Percentiles rank a stretch among this genome's conserved stretches.
These are phyloP conservation scores for Bromus sterilis DNA, from an alignment of 176 grass and related monocot species.

Conservation along the genomic window DNA sequence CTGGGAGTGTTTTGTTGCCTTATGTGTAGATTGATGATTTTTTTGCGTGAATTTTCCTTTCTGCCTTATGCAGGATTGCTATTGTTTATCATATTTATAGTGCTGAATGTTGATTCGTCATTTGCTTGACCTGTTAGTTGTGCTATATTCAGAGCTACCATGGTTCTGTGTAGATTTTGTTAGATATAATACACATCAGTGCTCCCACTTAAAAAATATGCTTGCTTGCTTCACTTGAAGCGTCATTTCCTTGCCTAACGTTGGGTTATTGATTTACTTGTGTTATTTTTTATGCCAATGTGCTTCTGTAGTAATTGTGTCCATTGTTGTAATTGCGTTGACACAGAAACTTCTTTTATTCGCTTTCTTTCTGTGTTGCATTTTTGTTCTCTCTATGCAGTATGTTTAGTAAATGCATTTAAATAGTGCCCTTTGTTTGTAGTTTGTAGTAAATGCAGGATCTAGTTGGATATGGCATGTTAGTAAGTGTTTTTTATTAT, in stretches of 20 bases:
- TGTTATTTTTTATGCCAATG: conserved; percentile 1
- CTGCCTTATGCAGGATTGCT: background rate
- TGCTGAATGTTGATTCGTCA: background rate
- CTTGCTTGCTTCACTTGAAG: background rate
- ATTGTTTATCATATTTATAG: background rate
- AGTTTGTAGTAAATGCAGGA: background rate
- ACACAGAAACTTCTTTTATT: background rate
- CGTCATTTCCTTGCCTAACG: background rate
- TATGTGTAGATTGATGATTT: background rate
- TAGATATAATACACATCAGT: background rate
- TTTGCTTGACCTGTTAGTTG: background rate
- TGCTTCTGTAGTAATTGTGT: conserved; percentile 7
- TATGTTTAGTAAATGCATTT: conserved; percentile 2
- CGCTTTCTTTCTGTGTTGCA: background rate
- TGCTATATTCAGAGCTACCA: background rate
- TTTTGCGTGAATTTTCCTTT: too few relatives aligned
- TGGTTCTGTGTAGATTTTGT: background rate
- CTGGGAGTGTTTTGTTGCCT: background rate
- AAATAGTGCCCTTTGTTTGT: conserved; percentile 8
- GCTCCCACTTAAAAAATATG: background rate
- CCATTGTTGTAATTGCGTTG: background rate
- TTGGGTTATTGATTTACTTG: background rate
- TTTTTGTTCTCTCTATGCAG: background rate
- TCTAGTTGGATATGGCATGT: background rate
- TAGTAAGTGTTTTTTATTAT: background rate